Percentiles rank a stretch among this genome's conserved stretches.
Conservation (phyloP, 768 basidiomycete genomes). For the Podaxis mareebaensis region DNA sequence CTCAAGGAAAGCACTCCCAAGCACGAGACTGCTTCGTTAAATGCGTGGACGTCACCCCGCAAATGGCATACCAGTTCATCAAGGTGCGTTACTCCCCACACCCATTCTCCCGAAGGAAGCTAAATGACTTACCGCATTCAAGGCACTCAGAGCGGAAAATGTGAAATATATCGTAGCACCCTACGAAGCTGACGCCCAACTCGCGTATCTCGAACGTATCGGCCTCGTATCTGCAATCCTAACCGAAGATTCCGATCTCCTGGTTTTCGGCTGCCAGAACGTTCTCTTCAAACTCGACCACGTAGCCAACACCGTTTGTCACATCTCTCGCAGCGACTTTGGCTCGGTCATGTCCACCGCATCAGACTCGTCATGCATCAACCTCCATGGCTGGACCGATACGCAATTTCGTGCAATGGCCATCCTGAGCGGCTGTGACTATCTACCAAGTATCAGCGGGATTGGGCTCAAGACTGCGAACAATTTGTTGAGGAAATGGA, state of each 20-base stretch:
- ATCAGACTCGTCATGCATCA: constrained; percentile 59
- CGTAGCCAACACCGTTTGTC: constrained; percentile 60
- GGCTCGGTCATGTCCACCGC: constrained; percentile 49
- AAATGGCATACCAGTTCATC: constrained; percentile 97
- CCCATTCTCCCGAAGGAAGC: not conserved
- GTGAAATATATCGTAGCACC: constrained; percentile 92
- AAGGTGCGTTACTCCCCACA: constrained; percentile 57
- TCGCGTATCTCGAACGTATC: constrained; percentile 84
- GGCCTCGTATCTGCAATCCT: constrained; percentile 89
- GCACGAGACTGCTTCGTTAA: constrained; percentile 90
- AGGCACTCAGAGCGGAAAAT: constrained; percentile 85
- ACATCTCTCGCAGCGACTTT: constrained; percentile 69
- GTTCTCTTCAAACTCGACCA: constrained; percentile 94
- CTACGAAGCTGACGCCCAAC: constrained; percentile 97
- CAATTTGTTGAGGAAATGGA: constrained; percentile 77
- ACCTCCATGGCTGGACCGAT: constrained; percentile 88
- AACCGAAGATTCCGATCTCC: constrained; percentile 96
- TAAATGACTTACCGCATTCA: constrained; percentile 6
- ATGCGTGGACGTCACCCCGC: constrained; percentile 92
- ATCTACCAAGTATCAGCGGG: constrained; percentile 87
- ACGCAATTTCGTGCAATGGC: constrained; percentile 91
- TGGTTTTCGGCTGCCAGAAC: constrained; percentile 93
- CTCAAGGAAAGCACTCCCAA: constrained; percentile 76
- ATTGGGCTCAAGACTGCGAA: constrained; percentile 95
- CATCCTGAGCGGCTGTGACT: constrained; percentile 91